Conservation (phyloP, 768 basidiomycete genomes). For the Coprinopsis sp. region DNA sequence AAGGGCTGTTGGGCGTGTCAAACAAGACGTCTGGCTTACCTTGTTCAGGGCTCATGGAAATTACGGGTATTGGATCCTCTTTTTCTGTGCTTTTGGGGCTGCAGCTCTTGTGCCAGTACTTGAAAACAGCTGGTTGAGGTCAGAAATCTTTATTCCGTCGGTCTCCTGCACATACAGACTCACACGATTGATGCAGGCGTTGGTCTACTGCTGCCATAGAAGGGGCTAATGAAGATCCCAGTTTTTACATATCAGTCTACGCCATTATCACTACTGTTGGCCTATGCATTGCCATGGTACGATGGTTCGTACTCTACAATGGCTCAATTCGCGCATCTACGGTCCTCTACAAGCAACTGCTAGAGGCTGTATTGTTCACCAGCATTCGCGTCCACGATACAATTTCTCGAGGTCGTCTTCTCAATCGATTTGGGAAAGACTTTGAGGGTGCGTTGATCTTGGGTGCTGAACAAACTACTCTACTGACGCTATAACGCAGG, state of each 20-base stretch:
- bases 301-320: conserved; percentile 74
- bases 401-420: conserved; percentile 73
- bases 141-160: conserved; percentile 9
- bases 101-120: conserved; percentile 64
- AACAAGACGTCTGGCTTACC: conserved; percentile 56
- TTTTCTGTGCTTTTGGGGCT: conserved; percentile 44
- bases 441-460: conserved; percentile 63
- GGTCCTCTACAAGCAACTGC: conserved; percentile 67
- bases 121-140: conserved; percentile 72
- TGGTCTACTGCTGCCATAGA: conserved; percentile 55
- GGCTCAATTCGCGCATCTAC: conserved; percentile 82
- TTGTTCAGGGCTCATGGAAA: conserved; percentile 37
- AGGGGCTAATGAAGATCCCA: conserved; percentile 39
- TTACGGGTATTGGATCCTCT: conserved; percentile 55
- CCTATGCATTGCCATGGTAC: conserved; percentile 47
- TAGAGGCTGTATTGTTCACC: conserved; percentile 82
- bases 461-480: background rate
- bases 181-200: conserved; percentile 23
- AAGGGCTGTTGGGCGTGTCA: conserved; percentile 69
- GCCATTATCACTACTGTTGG: conserved; percentile 44
- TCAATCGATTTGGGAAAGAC: conserved; percentile 88
- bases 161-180: conserved; percentile 4
- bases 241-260: conserved; percentile 70
- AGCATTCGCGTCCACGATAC: conserved; percentile 93
- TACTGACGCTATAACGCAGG: conserved; percentile 33